A percentile compares a stretch with the other conserved stretches of the same genome.
Evolutionary conservation across 2,329 filamentous ascomycete genomes (phyloP).

Genomic region (Fusarium transvaalense): DNA sequence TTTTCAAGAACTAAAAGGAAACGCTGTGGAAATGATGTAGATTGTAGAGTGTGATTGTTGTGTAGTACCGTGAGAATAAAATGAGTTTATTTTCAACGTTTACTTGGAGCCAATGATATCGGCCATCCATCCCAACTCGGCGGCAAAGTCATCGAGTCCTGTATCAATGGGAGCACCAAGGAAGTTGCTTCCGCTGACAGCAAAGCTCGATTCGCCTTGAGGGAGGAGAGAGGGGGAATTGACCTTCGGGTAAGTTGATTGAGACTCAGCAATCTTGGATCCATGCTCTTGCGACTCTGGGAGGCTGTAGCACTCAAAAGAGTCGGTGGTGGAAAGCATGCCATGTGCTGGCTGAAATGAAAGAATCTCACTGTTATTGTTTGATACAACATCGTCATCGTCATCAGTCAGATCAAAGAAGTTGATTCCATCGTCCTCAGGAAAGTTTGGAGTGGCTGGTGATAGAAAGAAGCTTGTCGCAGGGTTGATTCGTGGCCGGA

Average conservation of each 20-base stretch:
- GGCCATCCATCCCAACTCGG: slow-evolving; percentile 66
- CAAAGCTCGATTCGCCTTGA: slow-evolving; percentile 32
- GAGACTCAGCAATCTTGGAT: slow-evolving; percentile 35
- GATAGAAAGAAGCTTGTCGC: slow-evolving; percentile 51
- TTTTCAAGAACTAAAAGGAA: slow-evolving; percentile 16
- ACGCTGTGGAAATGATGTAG: slow-evolving; percentile 40
- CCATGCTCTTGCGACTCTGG: slow-evolving; percentile 51
- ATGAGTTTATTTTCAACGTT: background rate
- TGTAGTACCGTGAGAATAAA: slow-evolving; percentile 22
- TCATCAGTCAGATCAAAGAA: slow-evolving; percentile 63
- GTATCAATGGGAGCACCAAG: slow-evolving; percentile 54
- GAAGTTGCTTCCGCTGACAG: slow-evolving; percentile 44
- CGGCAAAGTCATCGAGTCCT: slow-evolving; percentile 57
- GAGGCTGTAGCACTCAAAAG: slow-evolving; percentile 61
- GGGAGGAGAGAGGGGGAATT: slow-evolving; percentile 47
- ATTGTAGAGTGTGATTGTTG: slow-evolving; percentile 11
- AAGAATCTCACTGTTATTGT: slow-evolving; percentile 54
- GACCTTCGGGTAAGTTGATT: slow-evolving; percentile 41
- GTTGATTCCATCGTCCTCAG: slow-evolving; percentile 58
- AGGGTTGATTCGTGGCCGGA: slow-evolving; percentile 46
- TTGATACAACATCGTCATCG: slow-evolving; percentile 55
- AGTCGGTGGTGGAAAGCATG: slow-evolving; percentile 31
- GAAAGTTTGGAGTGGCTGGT: slow-evolving; percentile 55
- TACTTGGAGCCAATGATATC: slow-evolving; percentile 58
- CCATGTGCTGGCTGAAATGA: slow-evolving; percentile 42